phyloP scores from a whole-genome alignment of 2,329 filamentous ascomycete genomes.

The Venturia effusa region DNA sequence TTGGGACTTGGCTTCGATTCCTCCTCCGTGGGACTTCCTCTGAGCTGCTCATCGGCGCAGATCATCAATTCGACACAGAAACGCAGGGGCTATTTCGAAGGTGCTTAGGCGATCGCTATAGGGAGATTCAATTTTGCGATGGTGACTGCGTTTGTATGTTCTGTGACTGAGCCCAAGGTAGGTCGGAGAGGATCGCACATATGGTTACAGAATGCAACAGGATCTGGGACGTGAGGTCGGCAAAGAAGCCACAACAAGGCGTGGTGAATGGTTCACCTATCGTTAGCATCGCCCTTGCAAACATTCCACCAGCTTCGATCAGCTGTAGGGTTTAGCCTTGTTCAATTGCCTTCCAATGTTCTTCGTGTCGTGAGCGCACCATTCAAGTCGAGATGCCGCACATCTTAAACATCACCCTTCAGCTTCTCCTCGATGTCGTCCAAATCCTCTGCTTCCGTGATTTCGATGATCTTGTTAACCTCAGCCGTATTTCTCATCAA shows the following conservation, averaged over 20 bases:
- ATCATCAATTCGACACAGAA: background rate
- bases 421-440: slow-evolving; percentile 12
- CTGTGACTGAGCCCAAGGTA: background rate
- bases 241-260: too few relatives aligned
- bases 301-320: too few relatives aligned
- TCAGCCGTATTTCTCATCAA: slow-evolving; percentile 88
- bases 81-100: background rate
- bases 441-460: slow-evolving; percentile 31
- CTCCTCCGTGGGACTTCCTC: background rate
- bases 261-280: too few relatives aligned
- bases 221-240: too few relatives aligned
- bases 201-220: too few relatives aligned
- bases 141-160: background rate
- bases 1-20: background rate
- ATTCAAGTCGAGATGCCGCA: background rate
- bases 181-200: too few relatives aligned
- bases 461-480: slow-evolving; percentile 78
- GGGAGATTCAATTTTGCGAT: background rate
- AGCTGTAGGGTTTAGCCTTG: background rate
- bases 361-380: background rate
- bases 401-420: slow-evolving; percentile 6
- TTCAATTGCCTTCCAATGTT: background rate
- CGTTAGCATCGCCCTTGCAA: background rate
- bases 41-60: background rate
- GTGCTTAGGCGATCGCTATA: background rate